These are phyloP conservation scores for Lactifluus piperatus DNA, from an alignment of 768 basidiomycete species.

Conservation along the genomic window DNA sequence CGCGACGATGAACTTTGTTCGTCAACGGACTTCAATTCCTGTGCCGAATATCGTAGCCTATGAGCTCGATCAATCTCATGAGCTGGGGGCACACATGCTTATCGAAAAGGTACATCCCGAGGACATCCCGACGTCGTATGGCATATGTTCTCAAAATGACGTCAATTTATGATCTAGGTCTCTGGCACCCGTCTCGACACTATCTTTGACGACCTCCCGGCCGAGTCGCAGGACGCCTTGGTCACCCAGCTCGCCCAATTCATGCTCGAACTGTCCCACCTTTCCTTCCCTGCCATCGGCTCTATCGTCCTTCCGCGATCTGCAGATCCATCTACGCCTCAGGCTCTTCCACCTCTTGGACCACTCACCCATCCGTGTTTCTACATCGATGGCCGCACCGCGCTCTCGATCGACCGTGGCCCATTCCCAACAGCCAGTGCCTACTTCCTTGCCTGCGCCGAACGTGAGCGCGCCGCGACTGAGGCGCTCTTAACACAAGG, in stretches of 20 bases:
- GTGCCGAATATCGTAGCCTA: slow-evolving; percentile 22
- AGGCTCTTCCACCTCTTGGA: slow-evolving; percentile 11
- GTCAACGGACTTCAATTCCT: slow-evolving; percentile 26
- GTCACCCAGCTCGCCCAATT: slow-evolving; percentile 26
- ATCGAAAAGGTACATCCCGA: slow-evolving; percentile 25
- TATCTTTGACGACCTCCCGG: slow-evolving; percentile 23
- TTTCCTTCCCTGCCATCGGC: slow-evolving; percentile 26
- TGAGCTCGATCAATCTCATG: slow-evolving; percentile 10
- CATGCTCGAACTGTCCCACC: slow-evolving; percentile 25
- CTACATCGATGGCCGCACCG: slow-evolving; percentile 25
- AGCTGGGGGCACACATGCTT: slow-evolving; percentile 22
- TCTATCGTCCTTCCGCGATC: slow-evolving; percentile 19
- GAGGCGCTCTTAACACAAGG: slow-evolving; percentile 27
- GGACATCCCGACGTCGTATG: too few relatives aligned
- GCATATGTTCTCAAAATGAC: not conserved
- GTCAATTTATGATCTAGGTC: slow-evolving; percentile 17
- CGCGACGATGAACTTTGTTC: slow-evolving; percentile 26
- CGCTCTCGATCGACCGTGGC: slow-evolving; percentile 28
- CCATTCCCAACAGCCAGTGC: slow-evolving; percentile 25
- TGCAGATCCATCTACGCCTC: not conserved
- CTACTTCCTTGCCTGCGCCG: slow-evolving; percentile 30
- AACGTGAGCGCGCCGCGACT: slow-evolving; percentile 28
- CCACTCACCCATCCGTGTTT: slow-evolving; percentile 23
- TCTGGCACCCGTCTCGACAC: slow-evolving; percentile 24
- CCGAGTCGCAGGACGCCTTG: slow-evolving; percentile 23